Evolutionary conservation across 805 yeast species (phyloP).

Genomic region (Teunomyces atbi): DNA sequence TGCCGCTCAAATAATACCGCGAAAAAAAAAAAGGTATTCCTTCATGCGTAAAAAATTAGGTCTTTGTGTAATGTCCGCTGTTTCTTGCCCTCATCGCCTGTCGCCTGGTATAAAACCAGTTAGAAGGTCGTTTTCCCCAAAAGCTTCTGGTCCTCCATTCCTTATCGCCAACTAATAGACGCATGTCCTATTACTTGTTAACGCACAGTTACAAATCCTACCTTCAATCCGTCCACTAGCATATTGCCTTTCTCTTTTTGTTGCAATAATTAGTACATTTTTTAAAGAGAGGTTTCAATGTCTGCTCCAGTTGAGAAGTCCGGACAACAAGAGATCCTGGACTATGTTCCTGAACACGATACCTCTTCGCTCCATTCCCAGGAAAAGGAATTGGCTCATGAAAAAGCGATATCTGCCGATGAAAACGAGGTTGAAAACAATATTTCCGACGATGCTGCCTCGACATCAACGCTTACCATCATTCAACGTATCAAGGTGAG

Average conservation of each 20-base stretch:
- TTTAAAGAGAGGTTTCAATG: neutral
- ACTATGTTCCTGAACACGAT: neutral
- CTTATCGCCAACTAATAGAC: neutral
- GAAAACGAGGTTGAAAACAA: conserved; percentile 1
- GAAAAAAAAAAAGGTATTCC: neutral
- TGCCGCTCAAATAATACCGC: neutral
- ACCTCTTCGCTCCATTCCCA: neutral
- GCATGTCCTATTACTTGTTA: conserved; percentile 4
- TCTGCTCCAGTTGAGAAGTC: neutral
- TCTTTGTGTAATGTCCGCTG: conserved; percentile 4
- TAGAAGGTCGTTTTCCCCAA: neutral
- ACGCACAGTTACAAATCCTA: conserved; percentile 8
- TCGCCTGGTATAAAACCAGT: neutral
- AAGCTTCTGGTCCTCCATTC: neutral
- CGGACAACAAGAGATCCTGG: conserved; percentile 1
- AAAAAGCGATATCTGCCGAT: neutral
- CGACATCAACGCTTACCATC: conserved; percentile 2
- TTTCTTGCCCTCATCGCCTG: conserved; percentile 1
- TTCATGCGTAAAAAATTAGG: neutral
- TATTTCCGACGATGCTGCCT: neutral
- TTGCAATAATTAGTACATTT: neutral
- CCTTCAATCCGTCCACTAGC: conserved; percentile 10
- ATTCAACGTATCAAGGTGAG: conserved; percentile 6
- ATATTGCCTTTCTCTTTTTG: neutral
- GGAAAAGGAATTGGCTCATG: neutral